Evolutionary conservation across 139 green algal genomes (phyloP).

Genomic region (Pseudopediastrum boryanum): DNA sequence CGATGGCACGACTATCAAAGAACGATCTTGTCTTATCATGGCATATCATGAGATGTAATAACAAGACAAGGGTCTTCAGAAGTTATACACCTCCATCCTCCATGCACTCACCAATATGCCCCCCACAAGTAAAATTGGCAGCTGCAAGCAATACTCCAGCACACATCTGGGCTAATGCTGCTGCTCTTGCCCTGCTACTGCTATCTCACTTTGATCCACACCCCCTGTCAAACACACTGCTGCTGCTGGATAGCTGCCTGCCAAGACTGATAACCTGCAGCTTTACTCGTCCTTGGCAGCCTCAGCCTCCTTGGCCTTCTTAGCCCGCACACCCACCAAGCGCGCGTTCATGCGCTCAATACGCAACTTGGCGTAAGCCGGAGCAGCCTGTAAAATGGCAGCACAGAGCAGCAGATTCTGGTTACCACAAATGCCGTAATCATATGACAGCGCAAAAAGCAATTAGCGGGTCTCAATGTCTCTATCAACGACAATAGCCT

Average conservation of each 20-base stretch:
- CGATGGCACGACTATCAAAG: too few species aligned
- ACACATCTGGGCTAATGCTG: too few species aligned
- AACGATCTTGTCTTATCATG: too few species aligned
- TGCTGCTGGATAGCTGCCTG: neutral
- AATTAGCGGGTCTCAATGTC: neutral
- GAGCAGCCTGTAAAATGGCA: constrained; percentile 52
- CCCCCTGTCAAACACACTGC: neutral
- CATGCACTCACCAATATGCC: too few species aligned
- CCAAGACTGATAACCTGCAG: constrained; percentile 6
- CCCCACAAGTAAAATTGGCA: too few species aligned
- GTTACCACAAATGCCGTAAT: neutral
- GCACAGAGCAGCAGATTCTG: too few species aligned
- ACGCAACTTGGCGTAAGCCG: constrained; percentile 91
- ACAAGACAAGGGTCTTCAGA: too few species aligned
- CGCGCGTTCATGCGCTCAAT: constrained; percentile 91
- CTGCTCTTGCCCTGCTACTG: too few species aligned
- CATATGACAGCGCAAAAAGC: neutral
- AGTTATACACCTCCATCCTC: too few species aligned
- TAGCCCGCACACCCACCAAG: constrained; percentile 83
- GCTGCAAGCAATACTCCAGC: too few species aligned
- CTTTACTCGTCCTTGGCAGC: constrained; percentile 74
- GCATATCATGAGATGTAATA: too few species aligned
- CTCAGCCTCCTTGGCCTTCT: constrained; percentile 81
- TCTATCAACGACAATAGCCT: too few species aligned
- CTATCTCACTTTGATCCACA: constrained; percentile 27